These are phyloP conservation scores for Suhomyces xylopsoci DNA, from an alignment of 805 yeast genomes.

Conservation along the genomic window DNA sequence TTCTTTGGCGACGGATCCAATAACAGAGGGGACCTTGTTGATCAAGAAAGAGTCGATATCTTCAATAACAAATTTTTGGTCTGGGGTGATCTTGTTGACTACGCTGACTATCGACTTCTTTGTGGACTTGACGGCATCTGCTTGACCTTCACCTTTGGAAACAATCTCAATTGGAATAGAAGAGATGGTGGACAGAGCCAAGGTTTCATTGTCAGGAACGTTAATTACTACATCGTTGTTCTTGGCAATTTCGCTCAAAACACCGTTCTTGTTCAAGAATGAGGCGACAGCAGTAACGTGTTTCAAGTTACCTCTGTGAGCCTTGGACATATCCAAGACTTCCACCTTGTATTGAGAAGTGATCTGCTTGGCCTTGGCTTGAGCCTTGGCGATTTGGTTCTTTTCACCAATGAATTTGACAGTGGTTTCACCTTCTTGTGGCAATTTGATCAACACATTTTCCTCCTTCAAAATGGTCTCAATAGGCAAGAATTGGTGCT, in stretches of 20 bases:
- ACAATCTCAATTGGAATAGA: slow-evolving; percentile 62
- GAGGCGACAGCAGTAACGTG: slow-evolving; percentile 79
- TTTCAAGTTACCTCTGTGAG: slow-evolving; percentile 73
- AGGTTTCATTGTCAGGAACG: slow-evolving; percentile 36
- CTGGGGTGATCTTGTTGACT: slow-evolving; percentile 74
- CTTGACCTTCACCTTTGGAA: slow-evolving; percentile 41
- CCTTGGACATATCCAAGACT: slow-evolving; percentile 77
- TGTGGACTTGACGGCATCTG: slow-evolving; percentile 53
- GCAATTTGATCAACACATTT: slow-evolving; percentile 56
- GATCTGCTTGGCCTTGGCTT: slow-evolving; percentile 55
- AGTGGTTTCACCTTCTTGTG: slow-evolving; percentile 44
- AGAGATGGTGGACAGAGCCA: slow-evolving; percentile 38
- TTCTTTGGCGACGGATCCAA: slow-evolving; percentile 41
- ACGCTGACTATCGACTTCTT: slow-evolving; percentile 68
- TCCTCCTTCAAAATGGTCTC: slow-evolving; percentile 50
- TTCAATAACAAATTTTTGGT: slow-evolving; percentile 50
- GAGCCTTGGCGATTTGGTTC: slow-evolving; percentile 56
- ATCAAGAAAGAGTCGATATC: slow-evolving; percentile 68
- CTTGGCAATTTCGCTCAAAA: slow-evolving; percentile 40
- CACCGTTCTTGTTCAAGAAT: slow-evolving; percentile 54
- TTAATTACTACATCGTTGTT: slow-evolving; percentile 35
- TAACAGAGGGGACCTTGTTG: slow-evolving; percentile 41
- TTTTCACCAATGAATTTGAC: slow-evolving; percentile 65
- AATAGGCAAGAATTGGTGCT: slow-evolving; percentile 67
- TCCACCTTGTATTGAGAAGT: slow-evolving; percentile 62